phyloP scores from a whole-genome alignment of 306 rosid genomes.

The Malus orientalis region DNA sequence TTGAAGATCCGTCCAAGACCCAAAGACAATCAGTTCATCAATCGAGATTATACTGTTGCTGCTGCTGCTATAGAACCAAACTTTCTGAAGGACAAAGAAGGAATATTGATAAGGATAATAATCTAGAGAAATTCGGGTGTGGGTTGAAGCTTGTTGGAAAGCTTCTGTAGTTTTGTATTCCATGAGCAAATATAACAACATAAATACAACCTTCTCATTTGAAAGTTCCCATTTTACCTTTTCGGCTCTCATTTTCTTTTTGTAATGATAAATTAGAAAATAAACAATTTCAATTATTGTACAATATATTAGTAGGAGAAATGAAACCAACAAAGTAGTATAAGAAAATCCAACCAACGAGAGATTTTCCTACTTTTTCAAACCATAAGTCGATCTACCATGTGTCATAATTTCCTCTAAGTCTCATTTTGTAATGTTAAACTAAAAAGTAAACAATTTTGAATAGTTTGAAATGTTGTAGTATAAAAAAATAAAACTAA shows the following conservation, averaged over 20 bases:
- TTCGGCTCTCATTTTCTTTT: neutral
- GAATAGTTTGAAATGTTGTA: neutral
- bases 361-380: too few species aligned
- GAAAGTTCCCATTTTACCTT: too few species aligned
- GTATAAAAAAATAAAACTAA: neutral
- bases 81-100: neutral
- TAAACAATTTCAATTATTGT: too few species aligned
- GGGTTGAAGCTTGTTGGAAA: conserved; percentile 30
- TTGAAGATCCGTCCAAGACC: conserved; percentile 26
- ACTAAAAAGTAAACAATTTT: too few species aligned
- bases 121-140: conserved; percentile 12
- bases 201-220: neutral
- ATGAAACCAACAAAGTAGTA: neutral
- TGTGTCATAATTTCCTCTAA: too few species aligned
- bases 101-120: neutral
- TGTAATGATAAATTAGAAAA: too few species aligned
- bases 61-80: neutral
- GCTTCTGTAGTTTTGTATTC: neutral
- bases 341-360: neutral
- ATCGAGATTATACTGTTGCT: conserved; percentile 28
- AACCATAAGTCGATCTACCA: too few species aligned
- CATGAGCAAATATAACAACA: neutral
- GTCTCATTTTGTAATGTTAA: too few species aligned
- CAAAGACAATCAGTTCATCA: conserved; percentile 25
- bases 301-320: neutral